These are phyloP conservation scores for Striga hermonthica DNA, from an alignment of 305 asterid species.

Conservation along the genomic window DNA sequence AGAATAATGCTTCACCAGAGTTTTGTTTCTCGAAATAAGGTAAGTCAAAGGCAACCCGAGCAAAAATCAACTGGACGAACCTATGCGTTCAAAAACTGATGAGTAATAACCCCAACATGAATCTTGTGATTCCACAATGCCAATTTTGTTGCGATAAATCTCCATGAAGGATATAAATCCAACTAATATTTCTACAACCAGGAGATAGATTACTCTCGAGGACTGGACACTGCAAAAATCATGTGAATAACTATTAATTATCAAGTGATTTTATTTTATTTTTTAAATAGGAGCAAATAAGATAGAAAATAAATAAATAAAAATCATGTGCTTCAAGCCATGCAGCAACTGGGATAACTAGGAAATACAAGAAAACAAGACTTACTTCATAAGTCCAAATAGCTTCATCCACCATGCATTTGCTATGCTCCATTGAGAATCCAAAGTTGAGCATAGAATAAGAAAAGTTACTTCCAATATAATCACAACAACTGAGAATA, in stretches of 20 bases:
- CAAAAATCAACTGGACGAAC: slow-evolving; percentile 43
- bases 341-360: background rate
- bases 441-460: slow-evolving; percentile 46
- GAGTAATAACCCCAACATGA: slow-evolving; percentile 65
- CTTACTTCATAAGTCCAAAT: slow-evolving; percentile 80
- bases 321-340: no score
- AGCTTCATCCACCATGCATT: slow-evolving; percentile 86
- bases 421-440: slow-evolving; percentile 47
- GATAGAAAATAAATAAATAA: background rate
- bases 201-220: slow-evolving; percentile 74
- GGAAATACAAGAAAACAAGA: slow-evolving; percentile 19
- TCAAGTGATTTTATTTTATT: background rate
- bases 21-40: background rate
- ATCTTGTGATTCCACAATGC: slow-evolving; percentile 47
- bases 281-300: background rate
- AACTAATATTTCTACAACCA: slow-evolving; percentile 57
- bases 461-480: slow-evolving; percentile 65
- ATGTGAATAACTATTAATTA: slow-evolving; percentile 30
- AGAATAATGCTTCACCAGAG: slow-evolving; percentile 8
- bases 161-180: slow-evolving; percentile 65
- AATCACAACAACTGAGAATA: slow-evolving; percentile 57
- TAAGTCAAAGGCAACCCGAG: slow-evolving; percentile 4
- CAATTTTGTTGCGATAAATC: slow-evolving; percentile 56
- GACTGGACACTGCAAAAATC: slow-evolving; percentile 69
- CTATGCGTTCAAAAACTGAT: slow-evolving; percentile 67